Conservation (phyloP, 768 basidiomycete genomes). For the Candolleomyces eurysporus region DNA sequence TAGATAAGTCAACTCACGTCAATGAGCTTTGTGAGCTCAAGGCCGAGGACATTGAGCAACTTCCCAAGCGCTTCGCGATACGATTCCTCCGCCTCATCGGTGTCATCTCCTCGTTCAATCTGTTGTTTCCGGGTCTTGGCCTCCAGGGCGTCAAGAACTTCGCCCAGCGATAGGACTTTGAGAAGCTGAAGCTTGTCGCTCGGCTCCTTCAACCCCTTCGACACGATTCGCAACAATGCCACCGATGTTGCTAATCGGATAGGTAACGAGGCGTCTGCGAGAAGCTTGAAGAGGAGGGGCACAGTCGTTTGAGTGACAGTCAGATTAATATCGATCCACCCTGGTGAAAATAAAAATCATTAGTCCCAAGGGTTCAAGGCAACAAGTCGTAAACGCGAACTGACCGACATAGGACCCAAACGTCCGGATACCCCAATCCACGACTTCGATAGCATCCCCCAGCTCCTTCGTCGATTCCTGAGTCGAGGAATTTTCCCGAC, state of each 20-base stretch:
- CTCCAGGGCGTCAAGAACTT: conserved; percentile 81
- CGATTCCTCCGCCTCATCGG: conserved; percentile 85
- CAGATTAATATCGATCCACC: conserved; percentile 97
- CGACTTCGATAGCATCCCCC: conserved; percentile 67
- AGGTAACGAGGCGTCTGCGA: conserved; percentile 73
- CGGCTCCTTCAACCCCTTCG: conserved; percentile 91
- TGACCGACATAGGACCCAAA: conserved; percentile 92
- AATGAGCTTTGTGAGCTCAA: conserved; percentile 79
- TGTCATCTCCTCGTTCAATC: conserved; percentile 59
- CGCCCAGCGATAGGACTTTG: conserved; percentile 82
- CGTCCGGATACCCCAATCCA: conserved; percentile 90
- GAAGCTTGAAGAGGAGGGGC: conserved; percentile 77
- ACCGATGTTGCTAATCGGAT: conserved; percentile 82
- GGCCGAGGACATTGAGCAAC: conserved; percentile 76
- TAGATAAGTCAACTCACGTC: conserved; percentile 54
- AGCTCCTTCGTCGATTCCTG: conserved; percentile 45
- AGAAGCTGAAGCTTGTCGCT: conserved; percentile 87
- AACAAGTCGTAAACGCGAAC: conserved; percentile 31
- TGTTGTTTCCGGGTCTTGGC: conserved; percentile 69
- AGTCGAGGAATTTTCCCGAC: conserved; percentile 30
- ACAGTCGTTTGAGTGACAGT: conserved; percentile 91
- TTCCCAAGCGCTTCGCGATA: conserved; percentile 89
- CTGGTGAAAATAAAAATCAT: conserved; percentile 35
- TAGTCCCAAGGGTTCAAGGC: not conserved
- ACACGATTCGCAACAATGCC: conserved; percentile 80